phyloP scores from a whole-genome alignment of 129 eudicot species.

The Flaveria trinervia region DNA sequence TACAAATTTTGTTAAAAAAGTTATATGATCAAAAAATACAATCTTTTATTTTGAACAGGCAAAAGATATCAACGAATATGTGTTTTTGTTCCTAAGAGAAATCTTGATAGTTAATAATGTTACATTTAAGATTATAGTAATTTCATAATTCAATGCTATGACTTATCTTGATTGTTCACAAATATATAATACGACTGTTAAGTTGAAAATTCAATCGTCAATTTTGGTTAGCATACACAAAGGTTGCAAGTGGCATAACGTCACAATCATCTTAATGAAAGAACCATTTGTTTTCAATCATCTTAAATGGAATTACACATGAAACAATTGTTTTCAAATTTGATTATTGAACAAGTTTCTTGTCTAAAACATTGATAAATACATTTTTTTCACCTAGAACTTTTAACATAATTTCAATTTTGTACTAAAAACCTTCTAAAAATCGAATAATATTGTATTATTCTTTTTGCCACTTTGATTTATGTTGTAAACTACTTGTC shows the following conservation, averaged over 20 bases:
- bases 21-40: no score
- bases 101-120: no score
- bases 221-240: slow-evolving; percentile 7
- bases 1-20: no score
- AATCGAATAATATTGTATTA: not conserved
- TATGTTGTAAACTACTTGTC: not conserved
- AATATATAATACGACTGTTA: not conserved
- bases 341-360: not conserved
- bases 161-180: not conserved
- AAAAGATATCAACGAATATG: no score
- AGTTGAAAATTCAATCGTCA: not conserved
- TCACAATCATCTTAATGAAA: not conserved
- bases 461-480: not conserved
- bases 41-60: no score
- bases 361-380: not conserved
- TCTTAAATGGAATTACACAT: not conserved
- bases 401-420: not conserved
- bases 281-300: not conserved
- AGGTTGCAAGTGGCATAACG: not conserved
- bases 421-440: not conserved
- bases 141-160: no score
- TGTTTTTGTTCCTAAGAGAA: no score
- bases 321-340: not conserved
- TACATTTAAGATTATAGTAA: no score
- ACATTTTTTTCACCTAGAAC: not conserved